Evolutionary conservation across 768 basidiomycete species (phyloP).

Genomic region (Gymnopilus dilepis): DNA sequence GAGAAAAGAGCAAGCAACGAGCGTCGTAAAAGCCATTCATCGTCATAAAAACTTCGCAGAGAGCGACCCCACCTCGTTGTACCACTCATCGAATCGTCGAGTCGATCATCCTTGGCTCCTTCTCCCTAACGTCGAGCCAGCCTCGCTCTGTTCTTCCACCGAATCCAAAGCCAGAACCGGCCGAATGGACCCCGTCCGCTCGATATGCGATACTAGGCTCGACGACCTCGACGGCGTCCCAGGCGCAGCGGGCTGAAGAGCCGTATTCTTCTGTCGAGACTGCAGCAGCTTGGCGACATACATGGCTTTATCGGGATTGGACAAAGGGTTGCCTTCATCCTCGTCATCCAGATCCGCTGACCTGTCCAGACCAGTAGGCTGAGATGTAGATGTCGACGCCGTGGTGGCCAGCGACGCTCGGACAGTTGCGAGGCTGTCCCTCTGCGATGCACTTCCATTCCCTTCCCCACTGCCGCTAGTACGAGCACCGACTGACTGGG

Average conservation of each 20-base stretch:
- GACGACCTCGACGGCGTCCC: constrained; percentile 15
- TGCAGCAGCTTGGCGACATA: constrained; percentile 22
- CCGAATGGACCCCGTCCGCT: constrained; percentile 24
- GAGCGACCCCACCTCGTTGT: no score
- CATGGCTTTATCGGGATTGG: constrained; percentile 4
- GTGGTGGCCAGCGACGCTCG: background rate
- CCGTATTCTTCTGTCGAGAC: constrained; percentile 12
- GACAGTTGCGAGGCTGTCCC: background rate
- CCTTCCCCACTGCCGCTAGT: background rate
- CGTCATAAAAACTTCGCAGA: no score
- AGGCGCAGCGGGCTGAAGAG: background rate
- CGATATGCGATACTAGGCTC: constrained; percentile 27
- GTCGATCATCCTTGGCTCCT: no score
- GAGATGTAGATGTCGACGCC: background rate
- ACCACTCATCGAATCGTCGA: no score
- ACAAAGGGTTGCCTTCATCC: background rate
- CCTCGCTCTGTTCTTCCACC: background rate
- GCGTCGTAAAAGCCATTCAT: no score
- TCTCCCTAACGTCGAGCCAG: background rate
- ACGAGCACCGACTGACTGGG: no score
- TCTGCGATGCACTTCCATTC: background rate
- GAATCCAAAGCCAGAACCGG: constrained; percentile 7
- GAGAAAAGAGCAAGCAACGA: background rate
- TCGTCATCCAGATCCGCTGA: background rate
- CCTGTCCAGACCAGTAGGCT: background rate